Evolutionary conservation across 768 basidiomycete genomes (phyloP).

Genomic region (Candolleomyces efflorescens): DNA sequence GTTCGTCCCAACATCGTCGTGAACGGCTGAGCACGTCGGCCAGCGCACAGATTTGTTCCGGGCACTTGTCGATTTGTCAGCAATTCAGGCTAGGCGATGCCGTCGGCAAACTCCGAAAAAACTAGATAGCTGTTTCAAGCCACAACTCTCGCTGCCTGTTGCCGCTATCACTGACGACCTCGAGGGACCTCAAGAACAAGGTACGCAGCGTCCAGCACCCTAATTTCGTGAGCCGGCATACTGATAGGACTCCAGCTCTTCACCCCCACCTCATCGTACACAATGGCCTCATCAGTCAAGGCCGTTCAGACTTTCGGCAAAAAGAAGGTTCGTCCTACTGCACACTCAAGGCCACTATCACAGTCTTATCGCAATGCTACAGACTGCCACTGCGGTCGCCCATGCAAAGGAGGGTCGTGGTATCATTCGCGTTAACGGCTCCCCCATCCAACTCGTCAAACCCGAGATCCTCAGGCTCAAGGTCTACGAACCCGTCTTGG

Average conservation of each 20-base stretch:
- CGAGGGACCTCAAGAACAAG: constrained; percentile 43
- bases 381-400: constrained; percentile 98
- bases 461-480: constrained; percentile 97
- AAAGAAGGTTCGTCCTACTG: constrained; percentile 77
- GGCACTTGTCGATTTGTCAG: constrained; percentile 12
- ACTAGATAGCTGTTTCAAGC: constrained; percentile 40
- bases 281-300: constrained; percentile 72
- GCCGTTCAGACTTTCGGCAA: constrained; percentile 99
- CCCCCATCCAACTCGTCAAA: constrained; percentile 92
- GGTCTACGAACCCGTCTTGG: constrained; percentile 96
- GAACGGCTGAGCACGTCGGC: constrained; percentile 1
- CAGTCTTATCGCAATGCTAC: constrained; percentile 8
- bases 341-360: background rate
- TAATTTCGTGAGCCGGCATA: background rate
- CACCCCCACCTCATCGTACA: constrained; percentile 29
- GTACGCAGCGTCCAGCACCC: constrained; percentile 20
- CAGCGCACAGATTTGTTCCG: constrained; percentile 11
- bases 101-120: constrained; percentile 26
- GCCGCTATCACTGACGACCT: constrained; percentile 32
- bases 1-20: constrained; percentile 12
- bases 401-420: constrained; percentile 96
- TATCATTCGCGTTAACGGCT: constrained; percentile 94
- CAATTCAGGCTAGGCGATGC: background rate
- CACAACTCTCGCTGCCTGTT: constrained; percentile 24
- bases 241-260: constrained; percentile 19